Percentiles rank a stretch among this genome's conserved stretches.
These are phyloP conservation scores for Rhodamnia rubescens DNA, from an alignment of 345 rosid species.

Conservation along the genomic window DNA sequence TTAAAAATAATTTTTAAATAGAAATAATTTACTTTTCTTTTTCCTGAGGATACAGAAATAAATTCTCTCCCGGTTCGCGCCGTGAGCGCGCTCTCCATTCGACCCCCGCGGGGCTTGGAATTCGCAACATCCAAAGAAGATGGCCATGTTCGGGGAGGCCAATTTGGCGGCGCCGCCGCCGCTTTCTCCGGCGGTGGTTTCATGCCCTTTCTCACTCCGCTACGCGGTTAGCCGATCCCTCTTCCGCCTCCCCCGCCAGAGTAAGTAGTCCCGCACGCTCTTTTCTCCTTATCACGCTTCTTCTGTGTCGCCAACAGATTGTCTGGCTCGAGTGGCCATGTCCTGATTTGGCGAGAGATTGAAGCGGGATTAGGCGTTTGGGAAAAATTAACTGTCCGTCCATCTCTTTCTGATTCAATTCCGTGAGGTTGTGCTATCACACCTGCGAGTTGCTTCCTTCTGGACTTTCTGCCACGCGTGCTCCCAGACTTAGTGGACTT, in stretches of 20 bases:
- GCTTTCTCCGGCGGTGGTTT: constrained; percentile 68
- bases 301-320: neutral
- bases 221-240: constrained; percentile 30
- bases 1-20: too few species aligned
- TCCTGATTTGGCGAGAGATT: neutral
- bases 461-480: neutral
- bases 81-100: too few species aligned
- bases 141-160: constrained; percentile 5
- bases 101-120: too few species aligned
- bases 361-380: neutral
- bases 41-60: too few species aligned
- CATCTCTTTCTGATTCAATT: neutral
- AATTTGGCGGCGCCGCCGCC: constrained; percentile 45
- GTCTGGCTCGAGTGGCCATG: neutral
- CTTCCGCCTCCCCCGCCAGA: constrained; percentile 26
- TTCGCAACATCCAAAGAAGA: neutral
- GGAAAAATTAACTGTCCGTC: neutral
- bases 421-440: neutral
- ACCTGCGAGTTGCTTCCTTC: neutral
- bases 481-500: neutral
- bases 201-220: constrained; percentile 56
- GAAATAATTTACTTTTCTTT: too few species aligned
- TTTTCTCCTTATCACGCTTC: neutral
- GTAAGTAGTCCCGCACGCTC: constrained; percentile 8
- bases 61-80: too few species aligned